Evolutionary conservation across 768 basidiomycete species (phyloP), one percentile per base, ranked within the genome.

Genomic region (Mycena galericulata): DNA sequence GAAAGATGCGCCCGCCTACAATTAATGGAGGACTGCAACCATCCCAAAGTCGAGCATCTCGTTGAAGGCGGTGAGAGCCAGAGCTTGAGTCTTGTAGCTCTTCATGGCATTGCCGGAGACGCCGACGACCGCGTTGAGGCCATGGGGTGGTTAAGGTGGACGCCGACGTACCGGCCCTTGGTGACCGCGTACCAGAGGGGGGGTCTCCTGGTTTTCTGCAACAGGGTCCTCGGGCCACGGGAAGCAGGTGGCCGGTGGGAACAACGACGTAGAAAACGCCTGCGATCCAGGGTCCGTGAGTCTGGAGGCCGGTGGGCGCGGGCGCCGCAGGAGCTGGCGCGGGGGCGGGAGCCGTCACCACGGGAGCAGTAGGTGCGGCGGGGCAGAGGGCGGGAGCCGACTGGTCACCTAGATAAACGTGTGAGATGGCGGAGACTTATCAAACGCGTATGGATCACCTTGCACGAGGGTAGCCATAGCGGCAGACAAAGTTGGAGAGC

Each of bases 61-160:
- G 32, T 63, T 63, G 62, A 63, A 63, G 30, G 30, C 15, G 0
- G 20, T 51, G 15, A 63, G 1, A 0, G 53, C 62, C 14, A 34
- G 9, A 10, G 14, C 22, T 32, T 63, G 62, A 7, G 62, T 26
- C 40, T 45, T 54, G 53, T 46, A 36, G 51, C 27, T 10, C 43
- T 63, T 63, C 62, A 63, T 63, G 2, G 22, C 12, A 24, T 29
- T 17, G 50, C 20, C 12, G 2, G 40, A 43, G 18, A 54, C 51
- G 0, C 57, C 40, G 14, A 20, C n/a, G 12, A 53, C 49, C 3
- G 47, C 57, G 1, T 12, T 38, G 11, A 45, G 1, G 65, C 65
- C 11, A 66, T 20, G 18, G 56, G 26, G 12, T 60, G 51, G 49
- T 20, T 60, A 59, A 54, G 45, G 34, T 51, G 55, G 26, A 67